Conservation (phyloP, 2,329 filamentous ascomycete genomes). For the Beauveria sp. region DNA sequence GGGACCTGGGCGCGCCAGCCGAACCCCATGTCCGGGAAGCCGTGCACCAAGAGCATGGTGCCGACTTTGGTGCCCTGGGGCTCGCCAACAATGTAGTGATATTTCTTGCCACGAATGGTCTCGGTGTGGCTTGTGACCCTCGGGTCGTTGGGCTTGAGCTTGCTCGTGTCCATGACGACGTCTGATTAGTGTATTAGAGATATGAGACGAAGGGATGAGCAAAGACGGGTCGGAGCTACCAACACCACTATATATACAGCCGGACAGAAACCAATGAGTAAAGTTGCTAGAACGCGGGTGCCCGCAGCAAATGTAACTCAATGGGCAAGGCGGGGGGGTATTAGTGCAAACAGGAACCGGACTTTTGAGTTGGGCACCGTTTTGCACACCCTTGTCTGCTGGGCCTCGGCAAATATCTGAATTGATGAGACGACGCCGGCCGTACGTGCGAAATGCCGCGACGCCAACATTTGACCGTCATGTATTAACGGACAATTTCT, state of each 20-base stretch:
- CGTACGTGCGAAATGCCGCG: neutral
- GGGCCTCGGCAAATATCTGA: neutral
- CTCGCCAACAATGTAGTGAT: slow-evolving; percentile 53
- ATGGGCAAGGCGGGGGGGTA: neutral
- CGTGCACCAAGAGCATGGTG: slow-evolving; percentile 56
- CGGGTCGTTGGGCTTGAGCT: slow-evolving; percentile 50
- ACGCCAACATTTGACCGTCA: neutral
- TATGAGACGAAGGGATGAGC: neutral
- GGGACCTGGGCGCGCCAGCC: slow-evolving; percentile 91
- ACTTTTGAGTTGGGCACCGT: neutral
- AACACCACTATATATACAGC: neutral
- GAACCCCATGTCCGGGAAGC: slow-evolving; percentile 75
- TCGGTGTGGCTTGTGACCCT: slow-evolving; percentile 24
- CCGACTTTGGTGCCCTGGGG: slow-evolving; percentile 36
- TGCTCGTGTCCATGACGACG: slow-evolving; percentile 45
- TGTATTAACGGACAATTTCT: neutral
- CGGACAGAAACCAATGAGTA: neutral
- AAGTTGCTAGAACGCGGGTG: neutral
- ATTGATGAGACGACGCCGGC: neutral
- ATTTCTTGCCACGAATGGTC: slow-evolving; percentile 44
- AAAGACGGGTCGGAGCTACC: neutral
- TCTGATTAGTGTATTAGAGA: neutral
- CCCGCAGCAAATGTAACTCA: neutral
- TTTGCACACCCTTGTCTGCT: neutral
- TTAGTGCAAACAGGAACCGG: slow-evolving; percentile 2